phyloP scores from a whole-genome alignment of 352 stramenopile species.

The Phytophthora syringae region DNA sequence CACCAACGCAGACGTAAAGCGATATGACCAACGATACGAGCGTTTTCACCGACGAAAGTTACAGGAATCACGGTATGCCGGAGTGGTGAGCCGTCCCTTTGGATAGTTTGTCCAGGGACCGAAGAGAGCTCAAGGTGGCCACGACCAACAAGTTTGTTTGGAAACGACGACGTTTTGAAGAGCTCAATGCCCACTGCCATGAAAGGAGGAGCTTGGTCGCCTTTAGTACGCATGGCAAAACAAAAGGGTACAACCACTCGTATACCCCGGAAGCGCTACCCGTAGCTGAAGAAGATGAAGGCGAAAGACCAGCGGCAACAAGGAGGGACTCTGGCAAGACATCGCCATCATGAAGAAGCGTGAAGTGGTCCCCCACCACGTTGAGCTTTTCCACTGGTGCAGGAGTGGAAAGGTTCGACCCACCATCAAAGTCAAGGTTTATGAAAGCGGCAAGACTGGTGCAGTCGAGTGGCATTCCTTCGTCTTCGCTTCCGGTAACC shows the following conservation, averaged over 20 bases:
- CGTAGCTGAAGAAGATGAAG: slow-evolving; percentile 18
- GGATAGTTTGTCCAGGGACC: slow-evolving; percentile 7
- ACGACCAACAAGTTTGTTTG: slow-evolving; percentile 23
- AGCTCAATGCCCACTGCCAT: slow-evolving; percentile 28
- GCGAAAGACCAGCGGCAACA: slow-evolving; percentile 31
- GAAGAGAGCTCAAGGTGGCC: slow-evolving; percentile 29
- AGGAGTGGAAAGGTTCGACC: not conserved
- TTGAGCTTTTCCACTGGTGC: not conserved
- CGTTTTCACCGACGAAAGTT: slow-evolving; percentile 5
- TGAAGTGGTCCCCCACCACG: slow-evolving; percentile 24
- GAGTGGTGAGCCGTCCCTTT: slow-evolving; percentile 29
- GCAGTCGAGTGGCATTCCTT: slow-evolving; percentile 21
- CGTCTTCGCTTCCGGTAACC: slow-evolving; percentile 28
- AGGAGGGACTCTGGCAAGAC: not conserved
- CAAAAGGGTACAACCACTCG: slow-evolving; percentile 45
- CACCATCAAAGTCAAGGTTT: slow-evolving; percentile 1
- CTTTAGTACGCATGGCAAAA: slow-evolving; percentile 16
- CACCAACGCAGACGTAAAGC: slow-evolving; percentile 52
- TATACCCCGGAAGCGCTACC: slow-evolving; percentile 18
- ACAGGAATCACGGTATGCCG: slow-evolving; percentile 36
- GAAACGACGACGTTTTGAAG: slow-evolving; percentile 27
- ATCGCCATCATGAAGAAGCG: slow-evolving; percentile 21
- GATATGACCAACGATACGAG: slow-evolving; percentile 32
- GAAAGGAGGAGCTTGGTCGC: slow-evolving; percentile 3
- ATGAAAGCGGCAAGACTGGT: slow-evolving; percentile 22